Evolutionary conservation across 1,139 yeast genomes (phyloP).

Genomic region (Geotrichum citri-aurantii): DNA sequence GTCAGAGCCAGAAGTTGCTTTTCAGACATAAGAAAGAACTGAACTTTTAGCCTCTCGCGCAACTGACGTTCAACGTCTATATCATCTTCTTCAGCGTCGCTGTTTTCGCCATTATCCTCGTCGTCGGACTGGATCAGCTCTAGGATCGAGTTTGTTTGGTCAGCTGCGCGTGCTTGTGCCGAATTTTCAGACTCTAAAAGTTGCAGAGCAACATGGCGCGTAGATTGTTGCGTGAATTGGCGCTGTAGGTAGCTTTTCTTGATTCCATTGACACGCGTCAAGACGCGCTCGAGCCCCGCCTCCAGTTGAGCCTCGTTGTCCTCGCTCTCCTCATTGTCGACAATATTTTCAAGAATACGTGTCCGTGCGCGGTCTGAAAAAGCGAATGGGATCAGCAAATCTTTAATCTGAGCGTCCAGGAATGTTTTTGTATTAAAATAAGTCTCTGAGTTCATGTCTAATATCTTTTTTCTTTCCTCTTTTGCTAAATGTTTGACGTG

Average conservation of each 20-base stretch:
- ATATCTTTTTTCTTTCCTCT: neutral
- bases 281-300: conserved; percentile 4
- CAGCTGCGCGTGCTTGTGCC: conserved; percentile 6
- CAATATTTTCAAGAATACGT: neutral
- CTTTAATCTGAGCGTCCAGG: conserved; percentile 4
- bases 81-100: neutral
- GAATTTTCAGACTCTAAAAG: conserved; percentile 7
- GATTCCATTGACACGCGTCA: conserved; percentile 6
- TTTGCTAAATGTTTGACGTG: neutral
- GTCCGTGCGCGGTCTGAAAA: conserved; percentile 2
- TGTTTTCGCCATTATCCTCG: neutral
- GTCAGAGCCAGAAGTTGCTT: neutral
- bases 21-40: conserved; percentile 4
- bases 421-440: conserved; percentile 6
- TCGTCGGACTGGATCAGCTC: conserved; percentile 10
- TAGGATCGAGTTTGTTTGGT: conserved; percentile 4
- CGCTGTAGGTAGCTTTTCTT: conserved; percentile 8
- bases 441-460: conserved; percentile 5
- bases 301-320: neutral
- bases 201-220: conserved; percentile 13
- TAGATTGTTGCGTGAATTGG: conserved; percentile 11
- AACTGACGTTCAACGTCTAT: conserved; percentile 4
- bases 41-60: conserved; percentile 3
- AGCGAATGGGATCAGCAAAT: neutral
- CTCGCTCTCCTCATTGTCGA: neutral